phyloP scores from a whole-genome alignment of 2,329 filamentous ascomycete species.

The Anthostomella pinea region DNA sequence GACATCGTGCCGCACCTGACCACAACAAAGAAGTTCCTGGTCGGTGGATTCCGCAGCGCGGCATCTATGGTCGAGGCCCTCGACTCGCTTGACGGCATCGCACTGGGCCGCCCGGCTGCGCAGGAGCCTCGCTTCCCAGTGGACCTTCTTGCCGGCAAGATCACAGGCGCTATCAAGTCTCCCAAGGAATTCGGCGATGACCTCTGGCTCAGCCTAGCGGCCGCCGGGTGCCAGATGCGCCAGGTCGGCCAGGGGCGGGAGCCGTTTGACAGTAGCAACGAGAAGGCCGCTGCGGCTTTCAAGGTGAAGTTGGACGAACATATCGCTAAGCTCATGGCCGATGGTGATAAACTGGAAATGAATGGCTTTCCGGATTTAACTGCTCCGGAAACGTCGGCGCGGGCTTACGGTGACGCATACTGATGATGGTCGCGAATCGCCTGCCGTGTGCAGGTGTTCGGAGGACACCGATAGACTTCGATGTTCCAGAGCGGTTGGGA shows the following conservation, averaged over 20 bases:
- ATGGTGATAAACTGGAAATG: slow-evolving; percentile 29
- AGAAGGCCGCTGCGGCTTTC: slow-evolving; percentile 17
- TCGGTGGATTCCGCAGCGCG: slow-evolving; percentile 51
- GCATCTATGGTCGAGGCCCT: slow-evolving; percentile 54
- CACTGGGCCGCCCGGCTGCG: slow-evolving; percentile 49
- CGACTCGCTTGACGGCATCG: slow-evolving; percentile 53
- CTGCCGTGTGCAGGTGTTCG: too few species aligned
- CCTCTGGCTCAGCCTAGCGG: slow-evolving; percentile 41
- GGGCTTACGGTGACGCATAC: slow-evolving; percentile 13
- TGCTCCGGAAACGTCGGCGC: slow-evolving; percentile 8
- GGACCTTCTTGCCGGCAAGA: slow-evolving; percentile 44
- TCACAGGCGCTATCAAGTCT: slow-evolving; percentile 47
- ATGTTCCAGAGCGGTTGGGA: too few species aligned
- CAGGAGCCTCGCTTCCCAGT: slow-evolving; percentile 46
- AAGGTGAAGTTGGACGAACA: slow-evolving; percentile 22
- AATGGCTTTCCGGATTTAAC: slow-evolving; percentile 22
- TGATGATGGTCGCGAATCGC: too few species aligned
- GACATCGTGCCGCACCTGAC: slow-evolving; percentile 42
- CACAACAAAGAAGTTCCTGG: slow-evolving; percentile 52
- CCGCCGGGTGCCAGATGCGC: slow-evolving; percentile 47
- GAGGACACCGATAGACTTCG: too few species aligned
- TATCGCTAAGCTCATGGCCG: slow-evolving; percentile 21
- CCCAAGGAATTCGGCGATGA: slow-evolving; percentile 46
- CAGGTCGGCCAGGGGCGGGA: slow-evolving; percentile 21
- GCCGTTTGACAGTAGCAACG: slow-evolving; percentile 27